Conservation (phyloP, 371 early-diverging fungal species). For the Haplosporangium sp. region DNA sequence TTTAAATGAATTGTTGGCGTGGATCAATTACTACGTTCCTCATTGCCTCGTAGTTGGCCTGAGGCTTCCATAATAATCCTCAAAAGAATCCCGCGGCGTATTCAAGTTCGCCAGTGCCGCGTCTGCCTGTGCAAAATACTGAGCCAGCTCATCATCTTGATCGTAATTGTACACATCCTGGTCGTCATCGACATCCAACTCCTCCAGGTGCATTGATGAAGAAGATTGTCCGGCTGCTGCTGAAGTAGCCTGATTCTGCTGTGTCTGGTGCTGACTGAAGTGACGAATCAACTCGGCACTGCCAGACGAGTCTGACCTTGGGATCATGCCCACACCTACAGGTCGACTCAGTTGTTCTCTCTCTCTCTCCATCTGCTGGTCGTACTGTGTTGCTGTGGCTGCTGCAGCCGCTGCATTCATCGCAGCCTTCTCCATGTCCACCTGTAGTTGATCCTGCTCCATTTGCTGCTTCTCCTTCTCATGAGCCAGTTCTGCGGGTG, state of each 20-base stretch:
- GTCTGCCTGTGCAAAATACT: slow-evolving; percentile 42
- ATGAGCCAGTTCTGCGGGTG: slow-evolving; percentile 33
- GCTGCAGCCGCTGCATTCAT: slow-evolving; percentile 28
- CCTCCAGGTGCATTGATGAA: slow-evolving; percentile 12
- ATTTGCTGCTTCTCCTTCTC: slow-evolving; percentile 27
- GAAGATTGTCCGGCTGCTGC: slow-evolving; percentile 2
- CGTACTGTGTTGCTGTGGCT: slow-evolving; percentile 7
- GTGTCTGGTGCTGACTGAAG: slow-evolving; percentile 37
- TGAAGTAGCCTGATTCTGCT: slow-evolving; percentile 22
- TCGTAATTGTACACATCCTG: slow-evolving; percentile 30
- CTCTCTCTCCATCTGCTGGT: slow-evolving; percentile 7
- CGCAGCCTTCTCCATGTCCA: slow-evolving; percentile 25
- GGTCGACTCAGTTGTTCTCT: slow-evolving; percentile 1
- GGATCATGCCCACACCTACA: background rate
- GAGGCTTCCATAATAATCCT: no score
- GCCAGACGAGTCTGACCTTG: slow-evolving; percentile 35
- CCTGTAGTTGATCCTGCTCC: slow-evolving; percentile 10
- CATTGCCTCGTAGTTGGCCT: no score
- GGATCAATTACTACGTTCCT: no score
- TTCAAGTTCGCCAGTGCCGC: slow-evolving; percentile 7
- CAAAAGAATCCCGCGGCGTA: no score
- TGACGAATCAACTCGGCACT: slow-evolving; percentile 42
- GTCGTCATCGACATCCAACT: slow-evolving; percentile 9
- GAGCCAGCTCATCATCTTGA: slow-evolving; percentile 53
- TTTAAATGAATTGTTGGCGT: no score